These are phyloP conservation scores for Moniliophthora roreri DNA, from an alignment of 1,284 basidiomycete genomes.

Conservation along the genomic window DNA sequence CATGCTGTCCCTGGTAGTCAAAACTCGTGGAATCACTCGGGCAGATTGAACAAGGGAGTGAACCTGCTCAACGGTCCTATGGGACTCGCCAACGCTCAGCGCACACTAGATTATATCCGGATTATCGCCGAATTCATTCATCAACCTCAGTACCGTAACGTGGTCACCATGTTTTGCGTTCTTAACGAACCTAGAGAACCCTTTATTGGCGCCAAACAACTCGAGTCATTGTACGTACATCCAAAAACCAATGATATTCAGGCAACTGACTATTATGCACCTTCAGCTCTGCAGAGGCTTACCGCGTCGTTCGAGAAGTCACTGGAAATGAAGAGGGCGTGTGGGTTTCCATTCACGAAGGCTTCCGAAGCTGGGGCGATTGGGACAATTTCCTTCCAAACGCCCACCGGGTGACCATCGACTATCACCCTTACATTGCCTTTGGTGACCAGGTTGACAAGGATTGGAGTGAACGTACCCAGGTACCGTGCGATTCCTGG, in stretches of 20 bases:
- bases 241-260: constrained; percentile 8
- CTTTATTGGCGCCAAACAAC: constrained; percentile 43
- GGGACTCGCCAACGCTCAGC: constrained; percentile 83
- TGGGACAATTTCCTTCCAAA: constrained; percentile 77
- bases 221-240: constrained; percentile 6
- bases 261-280: constrained; percentile 2
- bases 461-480: constrained; percentile 57
- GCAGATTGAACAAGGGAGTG: constrained; percentile 56
- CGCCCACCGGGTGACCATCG: constrained; percentile 78
- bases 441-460: constrained; percentile 59
- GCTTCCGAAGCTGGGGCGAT: constrained; percentile 58
- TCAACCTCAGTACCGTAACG: constrained; percentile 83
- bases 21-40: constrained; percentile 84
- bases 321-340: constrained; percentile 69
- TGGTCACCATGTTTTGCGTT: constrained; percentile 84
- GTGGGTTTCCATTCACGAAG: constrained; percentile 81
- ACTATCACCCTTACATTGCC: constrained; percentile 81
- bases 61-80: constrained; percentile 69
- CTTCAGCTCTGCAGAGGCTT: constrained; percentile 70
- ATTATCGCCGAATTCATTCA: constrained; percentile 88
- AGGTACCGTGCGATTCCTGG: constrained; percentile 71
- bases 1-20: constrained; percentile 78
- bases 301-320: constrained; percentile 75
- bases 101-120: constrained; percentile 87
- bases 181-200: constrained; percentile 72